A percentile compares a stretch with the other conserved stretches of the same genome.
Conservation (phyloP, 306 rosid species). For the Luffa acutangula region DNA sequence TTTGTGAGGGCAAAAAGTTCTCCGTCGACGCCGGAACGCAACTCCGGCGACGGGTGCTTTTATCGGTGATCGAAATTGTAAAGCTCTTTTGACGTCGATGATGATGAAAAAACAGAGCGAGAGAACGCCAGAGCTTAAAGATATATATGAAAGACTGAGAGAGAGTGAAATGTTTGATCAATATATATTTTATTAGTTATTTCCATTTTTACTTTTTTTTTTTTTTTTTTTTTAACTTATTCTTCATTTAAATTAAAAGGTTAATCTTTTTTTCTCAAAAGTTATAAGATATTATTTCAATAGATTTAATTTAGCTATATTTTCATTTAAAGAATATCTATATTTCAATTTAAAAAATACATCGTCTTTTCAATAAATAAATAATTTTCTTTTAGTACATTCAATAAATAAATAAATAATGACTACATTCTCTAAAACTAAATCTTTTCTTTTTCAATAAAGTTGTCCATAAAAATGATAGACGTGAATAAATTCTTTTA, state of each 20-base stretch:
- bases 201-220: not conserved
- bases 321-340: not conserved
- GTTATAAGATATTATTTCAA: too few relatives aligned
- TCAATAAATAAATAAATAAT: not conserved
- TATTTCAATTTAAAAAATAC: not conserved
- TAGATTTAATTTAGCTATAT: not conserved
- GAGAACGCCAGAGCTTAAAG: not conserved
- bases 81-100: not conserved
- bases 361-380: too few relatives aligned
- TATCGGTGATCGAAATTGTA: conserved; percentile 1
- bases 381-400: too few relatives aligned
- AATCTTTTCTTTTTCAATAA: too few relatives aligned
- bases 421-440: not conserved
- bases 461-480: too few relatives aligned
- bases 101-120: conserved; percentile 14
- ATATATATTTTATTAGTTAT: not conserved
- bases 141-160: conserved; percentile 4
- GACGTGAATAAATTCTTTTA: too few relatives aligned
- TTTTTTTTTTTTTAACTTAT: not conserved
- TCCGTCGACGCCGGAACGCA: not conserved
- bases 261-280: not conserved
- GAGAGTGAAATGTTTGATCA: conserved; percentile 4
- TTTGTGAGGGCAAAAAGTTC: not conserved
- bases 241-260: not conserved
- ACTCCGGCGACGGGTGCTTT: not conserved